Evolutionary conservation across 1,284 basidiomycete species (phyloP), one percentile per base, ranked within the genome.

Genomic region (Ceratobasidium theobromae): DNA sequence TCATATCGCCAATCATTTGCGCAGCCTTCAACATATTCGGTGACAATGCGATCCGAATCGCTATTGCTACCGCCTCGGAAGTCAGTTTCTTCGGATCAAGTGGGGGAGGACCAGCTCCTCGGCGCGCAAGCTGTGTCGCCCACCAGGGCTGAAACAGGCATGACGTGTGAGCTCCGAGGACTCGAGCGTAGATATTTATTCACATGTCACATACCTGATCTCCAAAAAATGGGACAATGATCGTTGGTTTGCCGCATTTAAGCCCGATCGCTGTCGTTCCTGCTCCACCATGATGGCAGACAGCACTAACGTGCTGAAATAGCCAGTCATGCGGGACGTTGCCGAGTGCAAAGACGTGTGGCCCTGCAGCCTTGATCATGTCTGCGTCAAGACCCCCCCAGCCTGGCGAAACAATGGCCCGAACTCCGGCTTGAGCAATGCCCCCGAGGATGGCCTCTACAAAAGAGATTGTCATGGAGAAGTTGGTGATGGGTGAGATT

Each of bases 241-340:
- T 81, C 0, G 86, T 87, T 0, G 86, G 86, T 6, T 82, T 73
- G 0, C 86, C 86, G 62, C 84, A 83, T 0, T 81, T 76, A 14
- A 88, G 74, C 1, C 85, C 85, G 40, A 21, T 27, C 5, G 48
- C 48, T 14, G 25, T 45, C 46, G 35, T 18, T 40, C 57, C 62
- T 4, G 87, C 86, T 2, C 86, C 86, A 3, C 86, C 87, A 71
- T 88, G 86, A 72, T 88, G 86, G 14, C 85, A 84, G 0, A 87
- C 85, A 0, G 85, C 85, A 23, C 81, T 75, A 0, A 88, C 85
- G 4, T 83, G 75, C 35, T 81, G 81, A 70, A 88, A 88, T 4
- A 89, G 76, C 86, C 86, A 89, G 73, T 88, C 86, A 72, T 88
- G 86, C 0, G 86, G 86, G 0, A 88, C 79, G 67, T 83, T 83